These are phyloP conservation scores for Vickermania ingenoplastis DNA, from an alignment of 208 protist species.

Conservation along the genomic window DNA sequence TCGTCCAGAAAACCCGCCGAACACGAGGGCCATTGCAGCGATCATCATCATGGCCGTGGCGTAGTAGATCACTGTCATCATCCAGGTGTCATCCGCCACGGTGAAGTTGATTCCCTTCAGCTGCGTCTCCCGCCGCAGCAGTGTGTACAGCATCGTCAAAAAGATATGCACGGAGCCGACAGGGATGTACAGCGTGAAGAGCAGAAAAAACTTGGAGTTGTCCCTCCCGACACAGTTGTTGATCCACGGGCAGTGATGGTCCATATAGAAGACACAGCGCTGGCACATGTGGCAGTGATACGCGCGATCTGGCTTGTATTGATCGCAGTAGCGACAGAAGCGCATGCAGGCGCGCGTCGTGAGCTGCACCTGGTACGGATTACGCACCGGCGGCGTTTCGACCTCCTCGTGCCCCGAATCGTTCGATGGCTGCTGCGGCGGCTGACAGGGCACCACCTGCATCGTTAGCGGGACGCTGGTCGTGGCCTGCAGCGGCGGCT, in stretches of 20 bases:
- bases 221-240: slow-evolving; percentile 72
- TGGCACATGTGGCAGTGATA: slow-evolving; percentile 67
- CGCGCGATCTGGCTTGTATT: slow-evolving; percentile 27
- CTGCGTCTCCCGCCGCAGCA: slow-evolving; percentile 4
- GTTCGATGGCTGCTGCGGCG: background rate
- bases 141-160: slow-evolving; percentile 30
- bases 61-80: slow-evolving; percentile 9
- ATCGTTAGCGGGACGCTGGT: background rate
- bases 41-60: slow-evolving; percentile 34
- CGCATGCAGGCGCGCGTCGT: slow-evolving; percentile 16
- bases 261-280: slow-evolving; percentile 64
- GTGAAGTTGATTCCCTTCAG: background rate
- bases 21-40: slow-evolving; percentile 31
- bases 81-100: background rate
- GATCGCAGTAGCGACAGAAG: slow-evolving; percentile 15
- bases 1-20: slow-evolving; percentile 30
- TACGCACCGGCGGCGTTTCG: slow-evolving; percentile 12
- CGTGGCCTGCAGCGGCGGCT: too few relatives aligned
- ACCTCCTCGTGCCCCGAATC: background rate
- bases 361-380: slow-evolving; percentile 25
- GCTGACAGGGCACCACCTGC: background rate
- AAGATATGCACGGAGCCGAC: slow-evolving; percentile 57
- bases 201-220: slow-evolving; percentile 67
- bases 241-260: slow-evolving; percentile 87
- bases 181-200: slow-evolving; percentile 72